Conservation (phyloP, 805 yeast species). For the Yarrowia hollandica region DNA sequence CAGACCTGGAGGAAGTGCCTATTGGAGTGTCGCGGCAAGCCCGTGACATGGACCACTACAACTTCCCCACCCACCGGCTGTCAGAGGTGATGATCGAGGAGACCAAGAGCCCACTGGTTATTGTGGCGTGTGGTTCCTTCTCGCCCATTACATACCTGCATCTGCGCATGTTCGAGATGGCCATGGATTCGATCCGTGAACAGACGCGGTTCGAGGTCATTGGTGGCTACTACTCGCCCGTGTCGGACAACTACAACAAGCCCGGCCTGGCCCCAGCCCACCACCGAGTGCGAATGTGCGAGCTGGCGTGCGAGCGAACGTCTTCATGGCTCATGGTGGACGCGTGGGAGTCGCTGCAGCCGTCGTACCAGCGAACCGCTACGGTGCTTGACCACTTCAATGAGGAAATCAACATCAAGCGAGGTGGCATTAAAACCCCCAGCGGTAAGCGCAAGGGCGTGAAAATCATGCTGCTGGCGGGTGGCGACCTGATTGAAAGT, state of each 20-base stretch:
- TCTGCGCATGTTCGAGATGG: conserved; percentile 98
- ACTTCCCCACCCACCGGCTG: conserved; percentile 85
- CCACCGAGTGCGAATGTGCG: conserved; percentile 97
- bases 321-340: conserved; percentile 98
- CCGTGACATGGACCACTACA: conserved; percentile 61
- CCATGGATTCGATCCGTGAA: conserved; percentile 87
- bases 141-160: conserved; percentile 95
- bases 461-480: conserved; percentile 93
- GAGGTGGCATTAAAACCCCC: conserved; percentile 72
- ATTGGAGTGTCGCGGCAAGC: conserved; percentile 92
- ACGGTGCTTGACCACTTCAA: conserved; percentile 94
- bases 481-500: conserved; percentile 95
- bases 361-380: conserved; percentile 89
- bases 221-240: conserved; percentile 96
- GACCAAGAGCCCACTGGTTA: conserved; percentile 81
- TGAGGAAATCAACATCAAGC: conserved; percentile 85
- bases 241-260: conserved; percentile 82
- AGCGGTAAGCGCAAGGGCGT: conserved; percentile 64
- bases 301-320: conserved; percentile 94
- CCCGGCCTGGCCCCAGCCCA: conserved; percentile 86
- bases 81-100: conserved; percentile 68
- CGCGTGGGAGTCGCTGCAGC: conserved; percentile 97
- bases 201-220: conserved; percentile 91
- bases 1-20: conserved; percentile 96
- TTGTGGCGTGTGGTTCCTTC: conserved; percentile 97